A percentile compares a stretch with the other conserved stretches of the same genome.
Conservation (phyloP, 352 stramenopile genomes). For the Phytophthora podocarpi region DNA sequence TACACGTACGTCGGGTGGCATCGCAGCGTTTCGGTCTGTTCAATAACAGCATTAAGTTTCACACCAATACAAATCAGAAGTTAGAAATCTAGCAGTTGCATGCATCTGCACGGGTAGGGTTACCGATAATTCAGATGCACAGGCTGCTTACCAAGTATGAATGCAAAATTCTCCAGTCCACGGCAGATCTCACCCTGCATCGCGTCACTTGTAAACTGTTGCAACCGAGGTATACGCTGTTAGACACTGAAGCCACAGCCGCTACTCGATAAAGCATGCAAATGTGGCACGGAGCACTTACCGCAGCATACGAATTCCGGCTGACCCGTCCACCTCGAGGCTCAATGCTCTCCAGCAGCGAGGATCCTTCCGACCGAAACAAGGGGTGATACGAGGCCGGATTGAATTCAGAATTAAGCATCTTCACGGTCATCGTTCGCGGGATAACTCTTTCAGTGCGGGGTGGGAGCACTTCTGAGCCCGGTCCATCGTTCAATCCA, state of each 20-base stretch:
- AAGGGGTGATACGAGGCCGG: conserved; percentile 51
- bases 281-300: conserved; percentile 17
- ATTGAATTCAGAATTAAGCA: conserved; percentile 27
- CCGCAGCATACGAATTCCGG: conserved; percentile 19
- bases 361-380: conserved; percentile 35
- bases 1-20: conserved; percentile 61
- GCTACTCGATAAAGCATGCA: background rate
- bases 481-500: conserved; percentile 27
- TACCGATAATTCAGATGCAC: background rate
- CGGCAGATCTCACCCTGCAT: conserved; percentile 40
- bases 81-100: background rate
- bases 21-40: conserved; percentile 44
- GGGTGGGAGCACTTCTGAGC: conserved; percentile 24
- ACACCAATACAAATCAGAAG: conserved; percentile 1
- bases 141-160: conserved; percentile 41
- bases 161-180: conserved; percentile 52
- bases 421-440: conserved; percentile 24
- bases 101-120: background rate
- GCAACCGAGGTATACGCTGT: background rate
- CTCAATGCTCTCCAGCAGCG: conserved; percentile 60
- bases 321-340: conserved; percentile 29
- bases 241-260: background rate
- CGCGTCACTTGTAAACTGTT: conserved; percentile 27
- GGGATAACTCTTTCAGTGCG: conserved; percentile 30
- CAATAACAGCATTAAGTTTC: conserved; percentile 3